phyloP scores from a whole-genome alignment of 2,329 filamentous ascomycete genomes.

The Coniella vitis region DNA sequence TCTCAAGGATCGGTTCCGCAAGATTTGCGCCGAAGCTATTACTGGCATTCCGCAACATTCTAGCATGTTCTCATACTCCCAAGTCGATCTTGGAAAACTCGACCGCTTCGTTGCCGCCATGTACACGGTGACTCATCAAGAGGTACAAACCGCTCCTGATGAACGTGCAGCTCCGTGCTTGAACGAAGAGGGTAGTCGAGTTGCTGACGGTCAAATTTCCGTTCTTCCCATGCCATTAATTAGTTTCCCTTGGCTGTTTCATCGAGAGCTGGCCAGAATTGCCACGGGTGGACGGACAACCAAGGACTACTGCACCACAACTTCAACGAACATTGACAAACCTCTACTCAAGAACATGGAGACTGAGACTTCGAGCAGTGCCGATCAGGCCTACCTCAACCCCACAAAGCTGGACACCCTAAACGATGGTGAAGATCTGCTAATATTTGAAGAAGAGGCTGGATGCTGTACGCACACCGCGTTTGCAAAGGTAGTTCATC shows the following conservation, averaged over 20 bases:
- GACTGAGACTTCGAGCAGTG: not conserved
- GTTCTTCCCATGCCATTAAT: slow-evolving; percentile 65
- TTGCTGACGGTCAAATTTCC: slow-evolving; percentile 18
- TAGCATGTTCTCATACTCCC: slow-evolving; percentile 36
- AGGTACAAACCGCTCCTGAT: slow-evolving; percentile 54
- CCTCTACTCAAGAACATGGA: not conserved
- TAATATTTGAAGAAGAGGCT: slow-evolving; percentile 1
- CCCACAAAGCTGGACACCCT: not conserved
- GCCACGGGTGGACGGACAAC: slow-evolving; percentile 36
- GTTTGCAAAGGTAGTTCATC: slow-evolving; percentile 26
- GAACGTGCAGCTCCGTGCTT: slow-evolving; percentile 26
- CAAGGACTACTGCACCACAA: not conserved
- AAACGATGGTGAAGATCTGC: slow-evolving; percentile 10
- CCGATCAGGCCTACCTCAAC: too few relatives aligned
- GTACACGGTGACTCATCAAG: slow-evolving; percentile 73
- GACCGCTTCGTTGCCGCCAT: slow-evolving; percentile 76
- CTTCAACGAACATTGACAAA: not conserved
- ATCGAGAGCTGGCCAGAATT: slow-evolving; percentile 62
- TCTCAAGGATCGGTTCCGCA: slow-evolving; percentile 63
- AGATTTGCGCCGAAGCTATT: slow-evolving; percentile 57
- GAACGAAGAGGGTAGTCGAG: slow-evolving; percentile 23
- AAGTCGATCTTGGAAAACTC: slow-evolving; percentile 47
- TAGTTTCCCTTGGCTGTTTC: slow-evolving; percentile 90
- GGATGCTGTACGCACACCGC: slow-evolving; percentile 22
- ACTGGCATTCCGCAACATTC: slow-evolving; percentile 3